Evolutionary conservation across 2,329 filamentous ascomycete species (phyloP), one percentile per base, ranked within the genome.

Genomic region (Xylariaceae sp.): DNA sequence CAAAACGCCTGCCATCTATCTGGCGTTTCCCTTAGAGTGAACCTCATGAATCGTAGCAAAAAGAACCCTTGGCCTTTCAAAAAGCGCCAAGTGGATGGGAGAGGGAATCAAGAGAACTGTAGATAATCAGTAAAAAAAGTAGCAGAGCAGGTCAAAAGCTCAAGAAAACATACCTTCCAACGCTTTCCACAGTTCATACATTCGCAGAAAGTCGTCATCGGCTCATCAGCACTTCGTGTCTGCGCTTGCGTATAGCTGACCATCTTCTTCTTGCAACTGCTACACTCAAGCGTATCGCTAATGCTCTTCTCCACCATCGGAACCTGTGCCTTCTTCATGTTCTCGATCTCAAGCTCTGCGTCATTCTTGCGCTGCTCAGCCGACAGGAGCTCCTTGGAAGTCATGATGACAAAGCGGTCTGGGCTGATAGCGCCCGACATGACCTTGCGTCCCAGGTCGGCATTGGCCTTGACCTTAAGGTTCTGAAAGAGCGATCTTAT

Each of bases 261-360:
- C 80, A 91, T 92, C 79, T 89, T 92, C 81, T 96, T 82, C 66
- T 89, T 89, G 76, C 94, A 99, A 73, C 92, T 92, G 68, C 91
- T 85, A 76, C 94, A 99, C 74, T 91, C 87, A 67, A 97, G 81
- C 52, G 87, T 90, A 70, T 89, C 88, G 70, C 87, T 92, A 75
- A 97, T 91, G 70, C 88, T 92, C 81, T 92, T 94, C 75, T 96
- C 88, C 15, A 86, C 89, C 80, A 92, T 89, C 52, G 93, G 90
- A 9, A 96, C 92, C 86, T 97, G 95, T 1, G 94, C 91, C 74
- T 93, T 91, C 78, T 92, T 92, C 89, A 97, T 92, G 74, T 99
- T 99, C 75, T 97, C 91, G 74, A 89, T 85, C 70, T 92, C 82
- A 44, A 96, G 81, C 71, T 85, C 85, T 63, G 83, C 77, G 63